Base-by-base conservation (phyloP, 306 rosid species). In the Quercus engelmannii region DNA sequence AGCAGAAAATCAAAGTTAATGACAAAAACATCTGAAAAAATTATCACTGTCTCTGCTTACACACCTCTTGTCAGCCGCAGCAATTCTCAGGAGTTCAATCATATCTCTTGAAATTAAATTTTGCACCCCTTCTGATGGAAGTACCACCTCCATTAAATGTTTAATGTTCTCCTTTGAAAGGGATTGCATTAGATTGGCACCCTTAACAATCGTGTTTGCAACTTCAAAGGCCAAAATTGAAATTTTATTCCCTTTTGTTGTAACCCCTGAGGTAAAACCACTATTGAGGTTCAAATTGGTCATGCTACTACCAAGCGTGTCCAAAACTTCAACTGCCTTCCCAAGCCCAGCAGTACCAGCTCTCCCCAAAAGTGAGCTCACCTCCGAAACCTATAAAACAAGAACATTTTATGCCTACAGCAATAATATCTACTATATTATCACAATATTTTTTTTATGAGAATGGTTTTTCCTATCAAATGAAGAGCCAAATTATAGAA, bases 321-420 rank as follows among this genome's bases (percentile, higher is more conserved):
- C 98, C 92, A 96, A 87, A 79, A 96, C 99, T 38, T 96, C 99
- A 57, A 93, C 99, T 28, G 99, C 99, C 88, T 96, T 96, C 82
- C 99, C 99, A 74, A 96, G 88, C 86, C 99, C 96, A 51, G 83
- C 98, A 68, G 97, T 96, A 85, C 99, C 96, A 78, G 99, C 99
- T 87, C 94, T 87, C 49, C 98, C 98, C 85, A 96, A 82, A 79
- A 90, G 91, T 68, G 92, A 93, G 83, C 99, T 91, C 85, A 93
- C 92, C 87, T 96, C 99, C 62, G 99, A 91, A 28, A 96, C 99
- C 99, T 96, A 85, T 52, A 84, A 75, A 79, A 74, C 67, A 80
- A 23, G 49, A 73, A 78, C 64, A 78, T 65, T 52, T 69, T 74
- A 79, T 30, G 65, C n/a, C 73, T 57, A 69, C 49, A 13, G 35